Conservation (phyloP, 2,329 filamentous ascomycete species). For the Penicillium sp. region DNA sequence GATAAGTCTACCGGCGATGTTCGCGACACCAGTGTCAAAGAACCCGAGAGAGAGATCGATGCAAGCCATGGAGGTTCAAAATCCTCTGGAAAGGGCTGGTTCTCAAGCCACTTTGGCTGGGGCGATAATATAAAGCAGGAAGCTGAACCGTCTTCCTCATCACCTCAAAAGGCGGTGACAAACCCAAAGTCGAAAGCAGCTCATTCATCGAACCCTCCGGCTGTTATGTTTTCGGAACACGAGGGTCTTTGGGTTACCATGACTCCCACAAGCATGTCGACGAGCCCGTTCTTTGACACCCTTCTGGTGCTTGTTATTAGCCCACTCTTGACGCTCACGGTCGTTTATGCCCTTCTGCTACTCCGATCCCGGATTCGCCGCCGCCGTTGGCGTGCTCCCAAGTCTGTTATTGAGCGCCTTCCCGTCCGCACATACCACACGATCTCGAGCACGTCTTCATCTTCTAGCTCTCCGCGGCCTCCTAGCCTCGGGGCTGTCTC, state of each 20-base stretch:
- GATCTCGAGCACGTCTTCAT: conserved; percentile 62
- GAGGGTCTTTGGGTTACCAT: conserved; percentile 96
- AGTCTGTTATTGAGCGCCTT: conserved; percentile 90
- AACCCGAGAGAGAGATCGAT: conserved; percentile 8
- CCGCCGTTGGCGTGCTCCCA: conserved; percentile 92
- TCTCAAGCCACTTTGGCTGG: conserved; percentile 36
- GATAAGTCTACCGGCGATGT: conserved; percentile 28
- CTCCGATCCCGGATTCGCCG: conserved; percentile 84
- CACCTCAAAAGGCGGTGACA: conserved; percentile 8
- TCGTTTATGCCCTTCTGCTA: conserved; percentile 86
- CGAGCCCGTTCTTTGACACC: conserved; percentile 92
- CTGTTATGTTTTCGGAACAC: conserved; percentile 50
- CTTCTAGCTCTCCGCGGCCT: conserved; percentile 56
- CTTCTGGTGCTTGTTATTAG: conserved; percentile 95
- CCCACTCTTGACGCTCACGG: conserved; percentile 84
- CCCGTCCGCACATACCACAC: conserved; percentile 95
- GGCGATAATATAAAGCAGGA: conserved; percentile 18
- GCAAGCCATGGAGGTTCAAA: conserved; percentile 9
- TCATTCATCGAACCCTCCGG: conserved; percentile 16
- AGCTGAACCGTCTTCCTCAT: conserved; percentile 13
- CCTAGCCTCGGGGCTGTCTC: conserved; percentile 65
- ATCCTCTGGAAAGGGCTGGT: conserved; percentile 30
- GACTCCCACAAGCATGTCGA: conserved; percentile 81
- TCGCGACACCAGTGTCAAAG: conserved; percentile 14
- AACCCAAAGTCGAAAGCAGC: conserved; percentile 18